Evolutionary conservation across 2,329 filamentous ascomycete genomes (phyloP).

Genomic region (Pseudopyrenochaeta lycopersici): DNA sequence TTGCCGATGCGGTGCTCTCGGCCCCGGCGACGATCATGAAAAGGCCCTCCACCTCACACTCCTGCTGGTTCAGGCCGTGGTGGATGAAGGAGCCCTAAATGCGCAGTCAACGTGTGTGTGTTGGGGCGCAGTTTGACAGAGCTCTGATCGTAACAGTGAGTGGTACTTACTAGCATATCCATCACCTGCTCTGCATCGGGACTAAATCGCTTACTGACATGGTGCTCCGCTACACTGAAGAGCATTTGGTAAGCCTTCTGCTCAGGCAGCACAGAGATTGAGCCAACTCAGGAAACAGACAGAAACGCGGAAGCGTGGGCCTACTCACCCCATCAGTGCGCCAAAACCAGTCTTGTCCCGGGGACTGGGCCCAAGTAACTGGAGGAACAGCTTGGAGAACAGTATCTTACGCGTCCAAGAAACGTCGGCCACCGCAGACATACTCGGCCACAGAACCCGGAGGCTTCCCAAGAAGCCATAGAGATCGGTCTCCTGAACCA

Average conservation of each 20-base stretch:
- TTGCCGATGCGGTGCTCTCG: slow-evolving; percentile 17
- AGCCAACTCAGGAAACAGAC: too few relatives aligned
- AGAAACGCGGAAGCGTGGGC: background rate
- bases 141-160: too few relatives aligned
- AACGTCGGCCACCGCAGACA: slow-evolving; percentile 8
- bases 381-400: slow-evolving; percentile 9
- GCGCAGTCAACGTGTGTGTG: background rate
- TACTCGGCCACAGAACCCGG: slow-evolving; percentile 2
- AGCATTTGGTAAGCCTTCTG: background rate
- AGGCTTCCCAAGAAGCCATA: slow-evolving; percentile 7
- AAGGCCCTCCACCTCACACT: slow-evolving; percentile 11
- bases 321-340: slow-evolving; percentile 4
- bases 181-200: too few relatives aligned
- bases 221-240: background rate
- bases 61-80: slow-evolving; percentile 12
- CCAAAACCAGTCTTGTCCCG: slow-evolving; percentile 8
- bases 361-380: background rate
- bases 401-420: slow-evolving; percentile 8
- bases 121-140: too few relatives aligned
- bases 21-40: slow-evolving; percentile 17
- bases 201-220: too few relatives aligned
- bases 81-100: slow-evolving; percentile 11
- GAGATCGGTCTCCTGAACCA: slow-evolving; percentile 11
- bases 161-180: too few relatives aligned
- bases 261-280: too few relatives aligned